Percentiles rank a stretch among this genome's conserved stretches.
Conservation (phyloP, 345 rosid genomes). For the Arabidopsis arenosa region DNA sequence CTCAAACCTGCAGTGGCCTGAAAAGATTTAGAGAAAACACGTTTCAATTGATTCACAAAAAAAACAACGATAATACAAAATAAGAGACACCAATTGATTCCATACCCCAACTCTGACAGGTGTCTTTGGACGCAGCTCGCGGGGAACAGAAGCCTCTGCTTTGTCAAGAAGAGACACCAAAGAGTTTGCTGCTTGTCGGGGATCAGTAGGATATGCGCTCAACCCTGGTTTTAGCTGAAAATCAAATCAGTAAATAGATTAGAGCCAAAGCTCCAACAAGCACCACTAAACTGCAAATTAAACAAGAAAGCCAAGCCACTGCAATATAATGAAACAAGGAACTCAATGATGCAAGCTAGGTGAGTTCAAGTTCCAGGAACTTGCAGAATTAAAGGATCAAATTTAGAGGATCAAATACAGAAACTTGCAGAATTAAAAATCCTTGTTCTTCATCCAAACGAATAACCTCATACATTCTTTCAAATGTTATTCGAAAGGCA, state of each 20-base stretch:
- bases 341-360: not conserved
- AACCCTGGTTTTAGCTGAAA: constrained; percentile 80
- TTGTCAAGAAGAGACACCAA: constrained; percentile 72
- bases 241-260: constrained; percentile 30
- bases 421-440: no score
- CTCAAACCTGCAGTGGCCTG: constrained; percentile 99
- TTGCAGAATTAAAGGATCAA: no score
- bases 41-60: not conserved
- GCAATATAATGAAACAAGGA: not conserved
- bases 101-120: constrained; percentile 99
- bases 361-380: constrained; percentile 14
- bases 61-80: not conserved
- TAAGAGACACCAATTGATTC: no score
- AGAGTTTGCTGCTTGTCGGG: constrained; percentile 74
- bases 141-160: constrained; percentile 88
- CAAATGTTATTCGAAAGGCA: not conserved
- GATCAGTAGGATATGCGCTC: constrained; percentile 81
- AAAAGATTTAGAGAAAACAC: not conserved
- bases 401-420: no score
- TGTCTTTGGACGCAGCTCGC: constrained; percentile 72
- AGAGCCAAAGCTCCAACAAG: constrained; percentile 22
- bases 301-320: constrained; percentile 3
- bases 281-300: constrained; percentile 5
- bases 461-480: not conserved
- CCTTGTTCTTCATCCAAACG: not conserved